Evolutionary conservation across 805 yeast species (phyloP).

Genomic region (Saturnispora dispora): DNA sequence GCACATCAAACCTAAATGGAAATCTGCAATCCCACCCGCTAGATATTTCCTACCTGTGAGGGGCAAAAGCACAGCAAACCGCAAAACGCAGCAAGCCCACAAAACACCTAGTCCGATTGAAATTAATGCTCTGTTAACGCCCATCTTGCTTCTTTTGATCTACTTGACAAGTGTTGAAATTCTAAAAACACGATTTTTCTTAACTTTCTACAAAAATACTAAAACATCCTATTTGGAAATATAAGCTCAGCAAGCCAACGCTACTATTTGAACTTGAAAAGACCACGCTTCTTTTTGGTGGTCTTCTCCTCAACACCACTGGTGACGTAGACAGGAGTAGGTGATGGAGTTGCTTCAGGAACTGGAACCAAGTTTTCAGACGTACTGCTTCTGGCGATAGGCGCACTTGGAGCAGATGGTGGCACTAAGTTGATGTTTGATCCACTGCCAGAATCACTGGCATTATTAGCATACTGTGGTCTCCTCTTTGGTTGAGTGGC

Average conservation of each 20-base stretch:
- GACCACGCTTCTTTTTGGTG: conserved; percentile 26
- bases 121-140: not conserved
- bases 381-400: not conserved
- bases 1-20: conserved; percentile 1
- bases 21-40: conserved; percentile 8
- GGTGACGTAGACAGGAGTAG: conserved; percentile 47
- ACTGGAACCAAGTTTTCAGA: conserved; percentile 16
- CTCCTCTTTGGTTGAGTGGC: not conserved
- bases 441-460: not conserved
- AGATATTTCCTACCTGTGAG: conserved; percentile 6
- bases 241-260: not conserved
- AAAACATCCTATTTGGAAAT: not conserved
- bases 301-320: conserved; percentile 27
- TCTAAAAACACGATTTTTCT: not conserved
- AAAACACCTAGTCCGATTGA: not conserved
- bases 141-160: not conserved
- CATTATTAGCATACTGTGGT: not conserved
- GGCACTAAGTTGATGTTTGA: not conserved
- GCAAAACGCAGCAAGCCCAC: conserved; percentile 5
- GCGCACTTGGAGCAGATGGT: conserved; percentile 5
- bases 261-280: conserved; percentile 3
- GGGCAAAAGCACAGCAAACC: conserved; percentile 3
- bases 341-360: conserved; percentile 27
- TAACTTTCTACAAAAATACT: not conserved
- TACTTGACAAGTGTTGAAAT: not conserved